phyloP scores from a whole-genome alignment of 352 stramenopile species.

The Thalassiosira allenii region DNA sequence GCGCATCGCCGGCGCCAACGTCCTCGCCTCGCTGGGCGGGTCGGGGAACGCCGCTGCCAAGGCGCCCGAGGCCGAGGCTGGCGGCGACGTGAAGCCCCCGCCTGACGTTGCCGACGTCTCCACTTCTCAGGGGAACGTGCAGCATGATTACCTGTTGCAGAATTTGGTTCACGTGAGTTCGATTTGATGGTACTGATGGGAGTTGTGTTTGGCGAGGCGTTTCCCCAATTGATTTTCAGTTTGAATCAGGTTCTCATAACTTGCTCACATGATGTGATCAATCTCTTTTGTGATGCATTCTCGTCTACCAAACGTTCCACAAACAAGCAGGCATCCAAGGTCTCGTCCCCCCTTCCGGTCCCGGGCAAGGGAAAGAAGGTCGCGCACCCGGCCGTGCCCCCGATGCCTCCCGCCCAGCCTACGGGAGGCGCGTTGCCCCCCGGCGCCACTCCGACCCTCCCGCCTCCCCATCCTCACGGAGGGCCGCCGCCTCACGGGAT shows the following conservation, averaged over 20 bases:
- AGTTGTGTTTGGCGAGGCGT: not conserved
- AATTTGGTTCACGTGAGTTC: constrained; percentile 40
- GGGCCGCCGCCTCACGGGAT: not conserved
- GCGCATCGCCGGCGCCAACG: not conserved
- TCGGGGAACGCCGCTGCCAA: not conserved
- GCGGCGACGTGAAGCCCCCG: not conserved
- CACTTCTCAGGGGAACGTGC: not conserved
- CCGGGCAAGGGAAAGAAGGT: not conserved
- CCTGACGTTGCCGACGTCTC: not conserved
- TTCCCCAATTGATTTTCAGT: constrained; percentile 5
- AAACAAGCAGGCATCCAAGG: constrained; percentile 29
- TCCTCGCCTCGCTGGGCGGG: constrained; percentile 10
- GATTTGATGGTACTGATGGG: not conserved
- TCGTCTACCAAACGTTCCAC: not conserved
- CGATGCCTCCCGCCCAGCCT: not conserved
- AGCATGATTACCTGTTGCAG: constrained; percentile 40
- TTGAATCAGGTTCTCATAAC: not conserved
- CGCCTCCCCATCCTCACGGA: not conserved
- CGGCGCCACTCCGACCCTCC: not conserved
- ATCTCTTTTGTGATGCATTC: not conserved
- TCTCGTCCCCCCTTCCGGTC: constrained; percentile 31
- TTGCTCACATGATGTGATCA: not conserved
- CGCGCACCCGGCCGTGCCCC: not conserved
- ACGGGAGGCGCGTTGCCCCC: not conserved
- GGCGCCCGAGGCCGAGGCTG: not conserved